A percentile compares a stretch with the other conserved stretches of the same genome.
These are phyloP conservation scores for Spirogloea muscicola DNA, from an alignment of 139 green algal genomes.

Conservation along the genomic window DNA sequence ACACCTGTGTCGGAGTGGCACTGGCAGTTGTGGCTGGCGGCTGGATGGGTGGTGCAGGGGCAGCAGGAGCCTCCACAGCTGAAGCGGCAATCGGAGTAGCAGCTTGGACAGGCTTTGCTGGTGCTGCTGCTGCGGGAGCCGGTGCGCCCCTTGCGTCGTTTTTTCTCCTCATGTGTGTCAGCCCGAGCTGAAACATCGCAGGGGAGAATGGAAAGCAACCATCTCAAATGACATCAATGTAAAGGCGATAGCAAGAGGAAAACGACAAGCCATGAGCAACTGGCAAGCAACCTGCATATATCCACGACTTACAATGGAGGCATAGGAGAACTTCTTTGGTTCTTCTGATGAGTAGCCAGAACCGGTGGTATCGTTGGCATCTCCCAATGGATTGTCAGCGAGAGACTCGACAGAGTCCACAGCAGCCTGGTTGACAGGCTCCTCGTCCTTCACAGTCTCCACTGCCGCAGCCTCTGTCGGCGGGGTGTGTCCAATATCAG, in stretches of 20 bases:
- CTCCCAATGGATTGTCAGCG: neutral
- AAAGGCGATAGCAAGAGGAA: too few relatives aligned
- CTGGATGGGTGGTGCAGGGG: neutral
- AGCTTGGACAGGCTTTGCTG: neutral
- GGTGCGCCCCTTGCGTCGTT: neutral
- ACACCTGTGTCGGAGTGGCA: neutral
- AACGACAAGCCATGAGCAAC: too few relatives aligned
- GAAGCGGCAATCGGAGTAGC: neutral
- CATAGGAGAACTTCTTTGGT: slow-evolving; percentile 15
- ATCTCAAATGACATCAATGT: too few relatives aligned
- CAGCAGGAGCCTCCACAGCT: slow-evolving; percentile 2
- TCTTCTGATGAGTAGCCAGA: neutral
- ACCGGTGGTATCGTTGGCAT: too few relatives aligned
- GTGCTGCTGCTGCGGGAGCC: slow-evolving; percentile 4
- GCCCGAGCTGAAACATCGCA: too few relatives aligned
- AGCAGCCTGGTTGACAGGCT: slow-evolving; percentile 6
- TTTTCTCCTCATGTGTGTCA: too few relatives aligned
- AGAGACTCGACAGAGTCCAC: neutral
- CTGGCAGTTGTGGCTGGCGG: too few relatives aligned
- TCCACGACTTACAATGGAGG: slow-evolving; percentile 11
- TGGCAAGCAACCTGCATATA: neutral
- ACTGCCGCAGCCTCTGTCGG: neutral
- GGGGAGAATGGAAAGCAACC: too few relatives aligned
- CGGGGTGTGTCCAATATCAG: neutral
- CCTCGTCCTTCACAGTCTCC: neutral